A percentile compares a stretch with the other conserved stretches of the same genome.
These are phyloP conservation scores for Willaertia magna DNA, from an alignment of 208 protist genomes.

Conservation along the genomic window DNA sequence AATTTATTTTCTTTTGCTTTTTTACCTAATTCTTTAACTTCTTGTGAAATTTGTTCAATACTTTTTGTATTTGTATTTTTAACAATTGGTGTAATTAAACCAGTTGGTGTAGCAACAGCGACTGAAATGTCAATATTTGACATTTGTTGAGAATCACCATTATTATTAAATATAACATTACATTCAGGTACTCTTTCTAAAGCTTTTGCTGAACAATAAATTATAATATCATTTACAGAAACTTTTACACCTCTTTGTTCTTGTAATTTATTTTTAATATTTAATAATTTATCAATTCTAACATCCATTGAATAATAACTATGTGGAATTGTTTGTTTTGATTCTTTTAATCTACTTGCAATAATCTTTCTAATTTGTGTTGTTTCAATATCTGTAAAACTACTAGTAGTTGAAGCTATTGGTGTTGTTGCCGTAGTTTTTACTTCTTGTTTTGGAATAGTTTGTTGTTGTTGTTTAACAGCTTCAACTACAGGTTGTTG, in stretches of 20 bases:
- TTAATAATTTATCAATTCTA: slow-evolving; percentile 70
- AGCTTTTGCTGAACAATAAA: slow-evolving; percentile 27
- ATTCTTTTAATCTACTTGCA: slow-evolving; percentile 75
- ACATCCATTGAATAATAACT: slow-evolving; percentile 82
- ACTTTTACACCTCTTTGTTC: slow-evolving; percentile 74
- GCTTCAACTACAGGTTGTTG: neutral
- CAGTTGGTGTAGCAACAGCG: slow-evolving; percentile 73
- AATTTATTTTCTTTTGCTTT: slow-evolving; percentile 67
- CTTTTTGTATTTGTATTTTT: slow-evolving; percentile 68
- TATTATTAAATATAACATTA: neutral
- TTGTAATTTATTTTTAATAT: slow-evolving; percentile 61
- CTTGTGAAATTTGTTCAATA: slow-evolving; percentile 62
- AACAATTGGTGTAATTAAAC: slow-evolving; percentile 90
- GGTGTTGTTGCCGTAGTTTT: neutral
- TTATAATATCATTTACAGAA: slow-evolving; percentile 93
- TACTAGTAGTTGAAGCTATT: neutral
- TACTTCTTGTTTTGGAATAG: neutral
- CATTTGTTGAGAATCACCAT: neutral
- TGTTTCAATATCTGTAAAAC: slow-evolving; percentile 65
- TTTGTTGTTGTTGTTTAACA: neutral
- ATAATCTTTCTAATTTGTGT: slow-evolving; percentile 73
- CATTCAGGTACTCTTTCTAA: neutral
- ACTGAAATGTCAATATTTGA: slow-evolving; percentile 4
- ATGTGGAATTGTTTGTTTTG: slow-evolving; percentile 87
- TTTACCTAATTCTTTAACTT: slow-evolving; percentile 73